Conservation (phyloP, 1,139 yeast genomes). For the Kodamaea fungicola region DNA sequence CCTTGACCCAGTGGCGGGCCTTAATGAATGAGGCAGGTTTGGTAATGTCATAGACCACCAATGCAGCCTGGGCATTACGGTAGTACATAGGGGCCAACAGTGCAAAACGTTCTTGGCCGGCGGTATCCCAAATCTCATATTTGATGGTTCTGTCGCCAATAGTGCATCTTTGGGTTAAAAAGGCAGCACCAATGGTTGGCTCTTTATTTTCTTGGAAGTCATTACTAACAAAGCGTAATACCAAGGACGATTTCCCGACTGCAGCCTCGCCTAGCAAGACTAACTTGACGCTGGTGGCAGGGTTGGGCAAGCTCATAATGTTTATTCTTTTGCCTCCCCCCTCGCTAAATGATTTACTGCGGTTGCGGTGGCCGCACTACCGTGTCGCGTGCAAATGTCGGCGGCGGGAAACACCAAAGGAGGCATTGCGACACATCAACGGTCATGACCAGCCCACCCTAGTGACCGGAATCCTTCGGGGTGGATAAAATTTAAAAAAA, state of each 20-base stretch:
- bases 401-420: no score
- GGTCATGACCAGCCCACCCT: no score
- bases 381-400: background rate
- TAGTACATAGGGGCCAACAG: slow-evolving; percentile 97
- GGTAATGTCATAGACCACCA: slow-evolving; percentile 93
- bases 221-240: slow-evolving; percentile 87
- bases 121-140: slow-evolving; percentile 98
- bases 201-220: slow-evolving; percentile 96
- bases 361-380: background rate
- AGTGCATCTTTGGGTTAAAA: slow-evolving; percentile 89
- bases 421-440: no score
- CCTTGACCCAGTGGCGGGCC: slow-evolving; percentile 99
- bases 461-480: no score
- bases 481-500: no score
- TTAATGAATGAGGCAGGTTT: slow-evolving; percentile 96
- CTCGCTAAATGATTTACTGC: background rate
- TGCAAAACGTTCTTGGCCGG: slow-evolving; percentile 97
- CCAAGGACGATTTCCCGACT: slow-evolving; percentile 93
- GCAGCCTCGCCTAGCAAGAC: slow-evolving; percentile 97
- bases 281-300: slow-evolving; percentile 75
- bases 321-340: slow-evolving; percentile 2
- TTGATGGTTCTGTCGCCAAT: slow-evolving; percentile 88
- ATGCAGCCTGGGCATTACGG: slow-evolving; percentile 97
- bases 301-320: slow-evolving; percentile 36
- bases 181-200: slow-evolving; percentile 98